A percentile compares a stretch with the other conserved stretches of the same genome.
Conservation (phyloP, 345 rosid species). For the Mercurialis annua region DNA sequence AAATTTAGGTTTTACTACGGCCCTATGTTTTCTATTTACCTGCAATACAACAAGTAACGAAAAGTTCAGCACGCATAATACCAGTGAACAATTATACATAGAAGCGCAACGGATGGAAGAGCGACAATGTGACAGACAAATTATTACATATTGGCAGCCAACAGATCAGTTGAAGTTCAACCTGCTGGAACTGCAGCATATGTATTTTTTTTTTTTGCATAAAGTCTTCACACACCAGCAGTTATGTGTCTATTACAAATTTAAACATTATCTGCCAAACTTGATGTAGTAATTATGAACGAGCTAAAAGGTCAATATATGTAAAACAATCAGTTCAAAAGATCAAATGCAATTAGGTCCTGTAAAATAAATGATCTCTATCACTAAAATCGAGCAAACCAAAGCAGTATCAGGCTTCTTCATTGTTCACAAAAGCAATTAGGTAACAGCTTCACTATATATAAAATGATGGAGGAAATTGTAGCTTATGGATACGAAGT, state of each 20-base stretch:
- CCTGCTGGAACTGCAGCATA: not conserved
- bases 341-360: not conserved
- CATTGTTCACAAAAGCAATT: too few species aligned
- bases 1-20: constrained; percentile 24
- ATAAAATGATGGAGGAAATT: not conserved
- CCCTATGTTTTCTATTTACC: constrained; percentile 31
- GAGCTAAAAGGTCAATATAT: not conserved
- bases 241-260: not conserved
- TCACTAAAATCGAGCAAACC: not conserved
- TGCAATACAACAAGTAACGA: constrained; percentile 17
- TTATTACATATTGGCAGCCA: not conserved
- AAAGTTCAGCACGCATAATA: not conserved
- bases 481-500: not conserved
- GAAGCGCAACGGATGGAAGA: not conserved
- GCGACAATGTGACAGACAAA: not conserved
- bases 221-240: not conserved
- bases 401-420: too few species aligned
- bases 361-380: not conserved
- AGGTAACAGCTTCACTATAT: not conserved
- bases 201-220: not conserved
- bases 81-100: too few species aligned
- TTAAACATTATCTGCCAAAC: not conserved
- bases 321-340: too few species aligned
- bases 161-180: too few species aligned
- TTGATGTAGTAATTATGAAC: not conserved